Evolutionary conservation across 129 eudicot genomes (phyloP), one percentile per base, ranked within the genome.

Genomic region (Daucus carota): DNA sequence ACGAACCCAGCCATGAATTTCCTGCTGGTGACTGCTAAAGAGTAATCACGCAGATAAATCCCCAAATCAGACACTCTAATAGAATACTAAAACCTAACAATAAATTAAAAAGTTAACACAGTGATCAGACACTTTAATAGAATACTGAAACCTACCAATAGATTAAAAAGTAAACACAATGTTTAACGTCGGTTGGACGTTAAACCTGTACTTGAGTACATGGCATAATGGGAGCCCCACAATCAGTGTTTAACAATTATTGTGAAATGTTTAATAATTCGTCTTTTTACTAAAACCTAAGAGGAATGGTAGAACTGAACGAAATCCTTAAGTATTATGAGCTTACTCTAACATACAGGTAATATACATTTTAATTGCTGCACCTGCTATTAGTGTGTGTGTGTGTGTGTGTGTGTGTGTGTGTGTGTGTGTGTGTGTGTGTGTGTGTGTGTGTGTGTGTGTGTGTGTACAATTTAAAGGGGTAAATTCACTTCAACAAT

Each of bases 1-100:
- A 79, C 48, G 99, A 94, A 52, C 93, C 96, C 73, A 94, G 83
- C 99, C 99, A 94, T 76, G 99, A 94, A 84, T 77, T 91, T 73
- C 99, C 97, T 5, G 92, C 75, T 59, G 94, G 48, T 67, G 90
- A 52, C 99, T 94, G 90, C 87, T 57, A 79, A 81, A 78, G 28
- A 52, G 77, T 22, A 73, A 63, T 70, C 60, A 50, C 29, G 36
- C 40, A 74, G 73, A 22, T 28, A 62, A 34, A 72, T 83, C 76
- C 44, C 46, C 9, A n/a, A 26, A 54, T n/a, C 14, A 3, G 12
- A 45, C 28, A 22, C 7, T 54, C 32, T 57, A 57, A 57, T 57
- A 57, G 16, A 22, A 24, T n/a, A n/a, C 15, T n/a, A 0, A 57
- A n/a, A 57, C 31, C 32, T 31, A 24, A 31, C 65, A n/a, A 24